Evolutionary conservation across 169 alveolate genomes (phyloP), one percentile per base, ranked within the genome.

Genomic region (Cryptosporidium canis): DNA sequence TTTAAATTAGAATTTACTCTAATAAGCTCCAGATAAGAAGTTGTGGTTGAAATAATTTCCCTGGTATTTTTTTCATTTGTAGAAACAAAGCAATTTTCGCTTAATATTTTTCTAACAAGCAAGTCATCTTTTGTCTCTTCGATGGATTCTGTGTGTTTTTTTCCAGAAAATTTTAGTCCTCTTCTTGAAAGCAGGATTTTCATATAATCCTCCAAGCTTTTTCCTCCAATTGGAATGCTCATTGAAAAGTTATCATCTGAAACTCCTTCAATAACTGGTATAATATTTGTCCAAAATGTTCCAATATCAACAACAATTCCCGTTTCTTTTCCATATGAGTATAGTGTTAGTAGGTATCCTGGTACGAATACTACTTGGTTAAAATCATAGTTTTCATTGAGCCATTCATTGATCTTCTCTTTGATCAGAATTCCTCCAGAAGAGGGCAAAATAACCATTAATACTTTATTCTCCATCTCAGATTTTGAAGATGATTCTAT

Each of bases 251-350:
- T 77, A 39, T 55, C 43, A 61, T 77, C 70, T 24, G 87, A 77
- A 35, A 77, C 44, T 14, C 87, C 87, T n/a, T 77, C 72, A 56
- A 77, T 61, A 9, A 77, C 64, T 58, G 87, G 87, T 0, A 64
- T 61, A 31, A 77, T 77, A 58, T 55, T 55, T 53, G 87, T 77
- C 87, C 87, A 77, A 61, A 77, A 77, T 18, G 87, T 33, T 27
- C 87, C 87, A 41, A 77, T 58, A 61, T 77, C 87, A 27, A 77
- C 72, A 21, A 77, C 87, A 27, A 77, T 44, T 41, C 77, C 87
- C 9, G 87, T 77, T 27, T 77, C 87, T 39, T 41, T 55, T 2
- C 87, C 87, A 43, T 77, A 41, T 39, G 87, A 55, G 58, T 77
- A 77, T 29, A 77, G 51, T n/a, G 87, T 77, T 39, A 77, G 66